phyloP scores from a whole-genome alignment of 2,329 filamentous ascomycete species.

The Colletotrichum sp. region DNA sequence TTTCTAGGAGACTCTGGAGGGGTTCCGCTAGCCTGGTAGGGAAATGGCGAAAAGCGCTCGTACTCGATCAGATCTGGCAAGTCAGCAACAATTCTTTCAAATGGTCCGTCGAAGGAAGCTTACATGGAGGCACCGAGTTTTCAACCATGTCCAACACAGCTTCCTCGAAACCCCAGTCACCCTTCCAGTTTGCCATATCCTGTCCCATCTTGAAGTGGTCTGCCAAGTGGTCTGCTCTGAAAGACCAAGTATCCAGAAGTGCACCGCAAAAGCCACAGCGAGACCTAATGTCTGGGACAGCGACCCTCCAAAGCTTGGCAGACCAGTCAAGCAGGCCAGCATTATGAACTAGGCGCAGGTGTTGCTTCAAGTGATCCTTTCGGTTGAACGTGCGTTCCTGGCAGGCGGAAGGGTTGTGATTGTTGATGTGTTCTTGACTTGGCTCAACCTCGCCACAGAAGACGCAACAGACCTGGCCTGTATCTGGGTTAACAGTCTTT shows the following conservation, averaged over 20 bases:
- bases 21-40: conserved; percentile 8
- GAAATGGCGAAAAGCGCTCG: conserved; percentile 11
- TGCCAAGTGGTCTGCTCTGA: conserved; percentile 39
- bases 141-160: conserved; percentile 38
- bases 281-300: conserved; percentile 16
- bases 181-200: conserved; percentile 43
- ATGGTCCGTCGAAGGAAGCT: neutral
- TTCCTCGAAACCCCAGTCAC: conserved; percentile 42
- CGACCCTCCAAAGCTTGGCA: neutral
- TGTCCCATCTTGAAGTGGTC: conserved; percentile 42
- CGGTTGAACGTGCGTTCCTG: conserved; percentile 49
- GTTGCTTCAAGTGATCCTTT: conserved; percentile 49
- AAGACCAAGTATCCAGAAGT: conserved; percentile 35
- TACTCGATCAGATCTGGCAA: conserved; percentile 7
- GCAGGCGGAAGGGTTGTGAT: conserved; percentile 49
- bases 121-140: conserved; percentile 40
- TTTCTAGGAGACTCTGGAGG: conserved; percentile 25
- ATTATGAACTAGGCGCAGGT: conserved; percentile 29
- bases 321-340: neutral
- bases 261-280: conserved; percentile 42
- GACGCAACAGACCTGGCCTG: conserved; percentile 31
- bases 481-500: conserved; percentile 36
- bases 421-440: conserved; percentile 34
- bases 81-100: neutral
- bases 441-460: conserved; percentile 40